Percentiles rank a stretch among this genome's conserved stretches.
phyloP scores from a whole-genome alignment of 2,329 filamentous ascomycete species.

The Xylaria sp. region DNA sequence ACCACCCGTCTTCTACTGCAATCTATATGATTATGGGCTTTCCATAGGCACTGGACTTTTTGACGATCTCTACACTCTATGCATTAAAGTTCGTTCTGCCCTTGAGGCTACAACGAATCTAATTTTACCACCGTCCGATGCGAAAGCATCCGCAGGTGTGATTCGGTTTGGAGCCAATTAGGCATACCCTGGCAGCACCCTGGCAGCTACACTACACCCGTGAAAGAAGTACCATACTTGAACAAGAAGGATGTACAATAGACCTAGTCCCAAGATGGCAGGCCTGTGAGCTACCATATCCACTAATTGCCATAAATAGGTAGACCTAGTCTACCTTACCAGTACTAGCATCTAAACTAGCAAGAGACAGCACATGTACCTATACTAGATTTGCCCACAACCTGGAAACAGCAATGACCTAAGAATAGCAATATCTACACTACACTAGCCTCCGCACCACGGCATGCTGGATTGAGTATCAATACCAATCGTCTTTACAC shows the following conservation, averaged over 20 bases:
- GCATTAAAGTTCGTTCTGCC: background rate
- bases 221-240: slow-evolving; percentile 31
- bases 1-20: background rate
- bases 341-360: background rate
- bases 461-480: slow-evolving; percentile 1
- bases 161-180: slow-evolving; percentile 25
- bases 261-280: slow-evolving; percentile 34
- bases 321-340: background rate
- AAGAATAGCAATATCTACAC: slow-evolving; percentile 26
- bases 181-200: slow-evolving; percentile 14
- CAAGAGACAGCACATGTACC: background rate
- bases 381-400: background rate
- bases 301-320: slow-evolving; percentile 2
- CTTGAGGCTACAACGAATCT: slow-evolving; percentile 5
- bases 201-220: slow-evolving; percentile 15
- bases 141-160: slow-evolving; percentile 4
- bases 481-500: slow-evolving; percentile 15
- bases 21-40: background rate
- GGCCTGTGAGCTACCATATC: slow-evolving; percentile 16
- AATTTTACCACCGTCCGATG: slow-evolving; percentile 14
- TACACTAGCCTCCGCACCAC: background rate
- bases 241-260: slow-evolving; percentile 33
- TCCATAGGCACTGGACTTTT: slow-evolving; percentile 16
- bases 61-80: slow-evolving; percentile 19
- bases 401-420: background rate